Base-by-base conservation (phyloP, 768 basidiomycete genomes). In the Psilocybe sp. region DNA sequence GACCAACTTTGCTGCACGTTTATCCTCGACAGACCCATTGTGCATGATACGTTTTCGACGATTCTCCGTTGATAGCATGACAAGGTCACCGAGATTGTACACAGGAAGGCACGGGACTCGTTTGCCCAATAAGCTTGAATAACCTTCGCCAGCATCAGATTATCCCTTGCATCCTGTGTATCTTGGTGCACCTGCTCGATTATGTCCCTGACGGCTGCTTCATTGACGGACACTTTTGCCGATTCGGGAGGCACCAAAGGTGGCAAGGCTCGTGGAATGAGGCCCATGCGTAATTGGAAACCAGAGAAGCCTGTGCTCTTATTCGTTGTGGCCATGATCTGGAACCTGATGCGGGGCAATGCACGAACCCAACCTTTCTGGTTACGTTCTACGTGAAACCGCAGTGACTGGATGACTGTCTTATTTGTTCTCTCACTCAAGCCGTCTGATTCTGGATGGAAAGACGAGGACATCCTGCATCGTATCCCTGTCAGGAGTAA, bases 1-100 rank as follows among this genome's bases (percentile, higher is more conserved):
- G 60, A 78, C 69, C 45, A 76, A 75, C 44, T 79, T 78, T 0
- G 70, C 71, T 0, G 69, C 70, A 0, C 63, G 55, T 4, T 63
- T 59, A 1, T 64, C 56, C n/a, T n/a, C n/a, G n/a, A n/a, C n/a
- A n/a, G n/a, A n/a, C 0, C 66, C 69, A 11, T 53, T 46, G 1
- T 57, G 15, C 33, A 61, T 64, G 52, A 71, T 75, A 1, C 69
- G 59, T 0, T 56, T 50, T 0, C 60, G 56, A 0, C 63, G 57
- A 40, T 76, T 55, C 7, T 54, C 37, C 0, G 70, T 75, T 0
- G 70, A 68, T 0, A 78, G 54, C 54, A 72, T 56, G 1, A 78
- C 72, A 0, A 33, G 19, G 38, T 77, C 71, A 0, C 72, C 70
- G 0, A 66, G 59, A 0, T 59, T 28, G 53, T 64, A 72, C 0